phyloP scores from a whole-genome alignment of 345 rosid species.

The Salix suchowensis region DNA sequence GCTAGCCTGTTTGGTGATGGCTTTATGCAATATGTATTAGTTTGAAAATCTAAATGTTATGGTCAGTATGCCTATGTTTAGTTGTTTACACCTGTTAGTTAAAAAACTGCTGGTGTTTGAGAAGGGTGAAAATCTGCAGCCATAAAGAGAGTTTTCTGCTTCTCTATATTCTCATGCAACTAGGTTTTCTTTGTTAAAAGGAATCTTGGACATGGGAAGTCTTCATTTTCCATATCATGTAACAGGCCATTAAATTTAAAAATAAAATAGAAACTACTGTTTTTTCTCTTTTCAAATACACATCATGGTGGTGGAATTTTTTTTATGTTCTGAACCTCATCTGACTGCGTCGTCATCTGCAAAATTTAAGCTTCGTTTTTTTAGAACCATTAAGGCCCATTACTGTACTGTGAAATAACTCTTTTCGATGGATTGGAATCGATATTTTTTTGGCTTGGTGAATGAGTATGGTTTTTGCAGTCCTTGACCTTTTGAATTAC shows the following conservation, averaged over 20 bases:
- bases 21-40: background rate
- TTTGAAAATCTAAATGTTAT: background rate
- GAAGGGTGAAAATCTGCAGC: background rate
- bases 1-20: background rate
- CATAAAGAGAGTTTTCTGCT: background rate
- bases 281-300: background rate
- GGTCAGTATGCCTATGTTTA: background rate
- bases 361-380: background rate
- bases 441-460: background rate
- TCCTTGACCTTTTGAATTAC: background rate
- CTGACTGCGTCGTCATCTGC: background rate
- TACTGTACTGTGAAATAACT: background rate
- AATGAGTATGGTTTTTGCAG: background rate
- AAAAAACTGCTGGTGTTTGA: background rate
- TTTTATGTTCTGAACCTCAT: background rate
- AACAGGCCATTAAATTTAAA: background rate
- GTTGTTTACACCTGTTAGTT: background rate
- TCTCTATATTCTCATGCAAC: background rate
- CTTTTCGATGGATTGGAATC: background rate
- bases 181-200: background rate
- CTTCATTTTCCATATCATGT: background rate
- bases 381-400: background rate
- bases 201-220: conserved; percentile 8
- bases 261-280: background rate
- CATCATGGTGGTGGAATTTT: background rate